Conservation (phyloP, 768 basidiomycete genomes). For the Leccinum subtestaceum region DNA sequence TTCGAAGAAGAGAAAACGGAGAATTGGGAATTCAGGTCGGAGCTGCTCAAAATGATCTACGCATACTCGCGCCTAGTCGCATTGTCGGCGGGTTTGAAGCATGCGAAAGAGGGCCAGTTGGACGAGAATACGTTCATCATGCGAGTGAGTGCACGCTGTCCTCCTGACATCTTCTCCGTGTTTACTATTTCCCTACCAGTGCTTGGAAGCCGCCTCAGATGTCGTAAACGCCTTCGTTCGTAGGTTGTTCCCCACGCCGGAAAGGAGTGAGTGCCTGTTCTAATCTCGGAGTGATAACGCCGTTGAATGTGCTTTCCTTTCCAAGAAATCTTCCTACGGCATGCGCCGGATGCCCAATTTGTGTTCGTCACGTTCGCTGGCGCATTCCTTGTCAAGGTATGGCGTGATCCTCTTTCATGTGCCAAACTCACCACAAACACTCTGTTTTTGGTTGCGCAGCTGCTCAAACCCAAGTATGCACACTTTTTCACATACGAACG, state of each 20-base stretch:
- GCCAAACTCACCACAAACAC: background rate
- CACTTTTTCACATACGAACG: slow-evolving; percentile 55
- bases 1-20: slow-evolving; percentile 52
- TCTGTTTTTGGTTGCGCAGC: slow-evolving; percentile 34
- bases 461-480: slow-evolving; percentile 76
- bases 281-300: background rate
- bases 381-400: slow-evolving; percentile 78
- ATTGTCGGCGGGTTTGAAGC: slow-evolving; percentile 75
- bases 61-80: slow-evolving; percentile 69
- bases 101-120: slow-evolving; percentile 53
- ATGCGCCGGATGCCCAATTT: slow-evolving; percentile 77
- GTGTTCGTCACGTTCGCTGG: slow-evolving; percentile 80
- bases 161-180: background rate
- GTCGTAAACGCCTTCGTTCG: slow-evolving; percentile 61
- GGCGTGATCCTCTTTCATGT: slow-evolving; percentile 2
- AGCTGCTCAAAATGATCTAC: slow-evolving; percentile 58
- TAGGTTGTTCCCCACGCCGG: slow-evolving; percentile 49
- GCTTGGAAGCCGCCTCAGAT: slow-evolving; percentile 62
- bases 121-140: slow-evolving; percentile 65
- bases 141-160: slow-evolving; percentile 45
- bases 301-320: slow-evolving; percentile 2
- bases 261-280: slow-evolving; percentile 44
- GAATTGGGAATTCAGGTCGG: slow-evolving; percentile 58
- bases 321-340: slow-evolving; percentile 55
- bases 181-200: slow-evolving; percentile 38